phyloP scores from a whole-genome alignment of 1,284 basidiomycete genomes.

The Afroboletus lepidellus region DNA sequence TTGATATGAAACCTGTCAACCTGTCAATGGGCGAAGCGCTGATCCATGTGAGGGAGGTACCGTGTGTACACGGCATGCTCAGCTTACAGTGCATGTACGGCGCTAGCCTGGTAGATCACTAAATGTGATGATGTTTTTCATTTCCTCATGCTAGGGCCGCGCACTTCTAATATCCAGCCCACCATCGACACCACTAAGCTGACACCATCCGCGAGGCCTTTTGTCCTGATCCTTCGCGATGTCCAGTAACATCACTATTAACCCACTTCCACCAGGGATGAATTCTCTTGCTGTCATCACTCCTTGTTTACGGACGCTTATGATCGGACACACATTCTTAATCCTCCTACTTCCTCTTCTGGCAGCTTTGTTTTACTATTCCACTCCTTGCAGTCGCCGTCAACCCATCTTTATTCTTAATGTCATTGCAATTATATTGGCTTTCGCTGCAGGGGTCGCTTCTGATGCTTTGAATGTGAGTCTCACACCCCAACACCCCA shows the following conservation, averaged over 20 bases:
- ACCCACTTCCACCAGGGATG: not conserved
- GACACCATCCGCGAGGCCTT: not conserved
- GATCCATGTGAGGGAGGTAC: too few species aligned
- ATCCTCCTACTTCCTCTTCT: constrained; percentile 22
- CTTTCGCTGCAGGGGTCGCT: constrained; percentile 5
- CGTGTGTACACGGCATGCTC: too few species aligned
- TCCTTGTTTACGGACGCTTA: constrained; percentile 2
- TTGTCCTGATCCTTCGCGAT: not conserved
- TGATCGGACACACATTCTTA: constrained; percentile 20
- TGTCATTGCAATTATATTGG: constrained; percentile 7
- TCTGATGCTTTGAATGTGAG: constrained; percentile 9
- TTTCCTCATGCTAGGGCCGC: not conserved
- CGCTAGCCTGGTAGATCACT: too few species aligned
- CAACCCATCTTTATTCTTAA: constrained; percentile 29
- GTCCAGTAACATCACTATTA: not conserved
- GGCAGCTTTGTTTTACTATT: constrained; percentile 24
- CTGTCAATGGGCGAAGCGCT: too few species aligned
- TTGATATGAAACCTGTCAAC: too few species aligned
- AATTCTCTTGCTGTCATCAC: not conserved
- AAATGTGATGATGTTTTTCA: too few species aligned
- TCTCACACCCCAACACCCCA: not conserved
- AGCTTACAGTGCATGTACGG: too few species aligned
- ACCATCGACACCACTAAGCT: not conserved
- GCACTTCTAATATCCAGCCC: not conserved
- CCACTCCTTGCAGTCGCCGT: constrained; percentile 21